Base-by-base conservation (phyloP, 192 early-diverging fungal genomes). In the Entomortierella chlamydospora region DNA sequence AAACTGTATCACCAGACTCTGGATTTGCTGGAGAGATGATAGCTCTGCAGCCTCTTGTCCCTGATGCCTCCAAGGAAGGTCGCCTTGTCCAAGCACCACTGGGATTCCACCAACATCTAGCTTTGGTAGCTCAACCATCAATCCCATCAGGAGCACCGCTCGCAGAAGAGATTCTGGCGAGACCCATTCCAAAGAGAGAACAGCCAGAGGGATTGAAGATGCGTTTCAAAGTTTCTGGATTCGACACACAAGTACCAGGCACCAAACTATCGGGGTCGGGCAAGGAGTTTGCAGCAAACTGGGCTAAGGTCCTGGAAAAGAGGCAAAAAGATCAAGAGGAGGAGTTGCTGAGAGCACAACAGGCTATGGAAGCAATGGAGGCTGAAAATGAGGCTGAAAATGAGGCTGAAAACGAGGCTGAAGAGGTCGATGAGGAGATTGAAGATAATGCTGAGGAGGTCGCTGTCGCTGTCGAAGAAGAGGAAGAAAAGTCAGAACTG, bases 141-240 rank as follows among this genome's bases (percentile, higher is more conserved):
- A 69, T 70, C 37, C 74, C 74, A 6, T 69, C 74, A 37, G 67
- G 66, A 59, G 56, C 37, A 28, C 67, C 74, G 3, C 22, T 78
- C 60, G 86, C 82, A 55, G 68, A 87, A 29, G 70, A 83, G 49
- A 85, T 87, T 54, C 57, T 73, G 22, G 57, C 70, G 25, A 68
- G 60, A 52, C 83, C 86, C 1, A 56, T 81, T 42, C 60, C 72
- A 42, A 81, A 82, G 39, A 65, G 86, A 66, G 62, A 70, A 29
- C 86, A 87, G 17, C 86, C 86, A 18, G 79, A 81, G 34, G 86
- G 86, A 47, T 61, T 87, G 23, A 73, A 85, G 50, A 82, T 83
- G 81, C 76, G 84, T 20, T 87, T 87, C 53, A 73, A 83, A 55
- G 73, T 84, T 45, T 65, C 79, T 30, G 86, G 86, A 42, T 79